These are phyloP conservation scores for Dysphania ambrosioides DNA, from an alignment of 148 eudicot genomes.

Conservation along the genomic window DNA sequence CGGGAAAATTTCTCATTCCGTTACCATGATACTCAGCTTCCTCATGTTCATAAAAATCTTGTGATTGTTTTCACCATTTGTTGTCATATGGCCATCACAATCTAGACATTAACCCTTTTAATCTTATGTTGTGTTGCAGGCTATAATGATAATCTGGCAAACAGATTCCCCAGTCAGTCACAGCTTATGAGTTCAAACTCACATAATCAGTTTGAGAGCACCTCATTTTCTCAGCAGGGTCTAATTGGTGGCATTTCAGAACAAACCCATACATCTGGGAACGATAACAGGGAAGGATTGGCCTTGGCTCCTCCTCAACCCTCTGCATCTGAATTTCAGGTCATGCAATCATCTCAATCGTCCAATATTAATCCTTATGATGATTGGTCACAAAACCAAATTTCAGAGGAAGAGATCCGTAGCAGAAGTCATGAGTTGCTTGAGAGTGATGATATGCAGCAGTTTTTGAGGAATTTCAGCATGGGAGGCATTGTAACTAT, in stretches of 20 bases:
- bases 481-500: conserved; percentile 45
- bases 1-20: too few relatives aligned
- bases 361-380: conserved; percentile 51
- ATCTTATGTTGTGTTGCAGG: conserved; percentile 37
- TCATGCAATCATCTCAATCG: conserved; percentile 43
- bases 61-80: neutral
- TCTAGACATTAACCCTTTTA: neutral
- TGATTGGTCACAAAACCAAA: conserved; percentile 62
- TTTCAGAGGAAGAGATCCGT: conserved; percentile 85
- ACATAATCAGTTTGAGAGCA: conserved; percentile 43
- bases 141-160: conserved; percentile 44
- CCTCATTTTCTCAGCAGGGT: conserved; percentile 40
- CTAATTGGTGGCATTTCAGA: conserved; percentile 41
- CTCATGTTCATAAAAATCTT: neutral
- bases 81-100: neutral
- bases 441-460: conserved; percentile 94
- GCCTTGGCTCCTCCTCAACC: conserved; percentile 62
- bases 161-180: conserved; percentile 46
- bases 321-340: conserved; percentile 47
- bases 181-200: conserved; percentile 45
- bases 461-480: conserved; percentile 72
- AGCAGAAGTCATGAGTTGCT: conserved; percentile 77
- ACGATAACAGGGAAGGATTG: conserved; percentile 39
- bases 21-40: too few relatives aligned
- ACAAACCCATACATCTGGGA: conserved; percentile 35